Evolutionary conservation across 768 basidiomycete species (phyloP).

Genomic region (Rhizopogon vulgaris): DNA sequence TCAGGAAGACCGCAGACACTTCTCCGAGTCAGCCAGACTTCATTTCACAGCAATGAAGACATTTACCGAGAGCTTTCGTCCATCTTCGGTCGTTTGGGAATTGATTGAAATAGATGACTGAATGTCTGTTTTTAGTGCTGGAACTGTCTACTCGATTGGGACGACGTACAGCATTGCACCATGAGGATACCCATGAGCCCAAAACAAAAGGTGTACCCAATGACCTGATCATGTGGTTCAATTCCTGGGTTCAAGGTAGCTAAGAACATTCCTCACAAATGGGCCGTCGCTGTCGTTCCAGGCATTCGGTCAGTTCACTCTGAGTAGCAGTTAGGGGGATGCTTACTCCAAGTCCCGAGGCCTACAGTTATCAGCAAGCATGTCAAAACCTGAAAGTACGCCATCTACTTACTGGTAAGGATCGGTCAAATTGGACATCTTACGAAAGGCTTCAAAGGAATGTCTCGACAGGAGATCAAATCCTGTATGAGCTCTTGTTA

Average conservation of each 20-base stretch:
- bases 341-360: neutral
- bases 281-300: slow-evolving; percentile 5
- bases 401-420: neutral
- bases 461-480: neutral
- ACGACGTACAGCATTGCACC: slow-evolving; percentile 10
- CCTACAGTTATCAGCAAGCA: neutral
- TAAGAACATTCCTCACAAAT: slow-evolving; percentile 4
- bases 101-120: slow-evolving; percentile 15
- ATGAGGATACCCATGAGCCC: slow-evolving; percentile 10
- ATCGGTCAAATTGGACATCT: neutral
- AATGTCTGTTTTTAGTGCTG: neutral
- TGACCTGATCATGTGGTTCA: neutral
- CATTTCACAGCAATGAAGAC: neutral
- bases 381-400: neutral
- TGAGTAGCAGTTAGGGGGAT: neutral
- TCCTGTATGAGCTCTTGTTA: neutral
- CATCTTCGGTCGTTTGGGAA: slow-evolving; percentile 10
- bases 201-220: slow-evolving; percentile 13
- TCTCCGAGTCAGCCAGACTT: neutral
- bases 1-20: slow-evolving; percentile 10
- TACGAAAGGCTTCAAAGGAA: too few species aligned
- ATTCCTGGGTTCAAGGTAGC: neutral
- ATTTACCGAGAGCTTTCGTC: slow-evolving; percentile 13
- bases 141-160: too few species aligned
- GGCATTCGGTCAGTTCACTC: neutral